Base-by-base conservation (phyloP, 2,329 filamentous ascomycete species). In the Colletotrichum trifolii region DNA sequence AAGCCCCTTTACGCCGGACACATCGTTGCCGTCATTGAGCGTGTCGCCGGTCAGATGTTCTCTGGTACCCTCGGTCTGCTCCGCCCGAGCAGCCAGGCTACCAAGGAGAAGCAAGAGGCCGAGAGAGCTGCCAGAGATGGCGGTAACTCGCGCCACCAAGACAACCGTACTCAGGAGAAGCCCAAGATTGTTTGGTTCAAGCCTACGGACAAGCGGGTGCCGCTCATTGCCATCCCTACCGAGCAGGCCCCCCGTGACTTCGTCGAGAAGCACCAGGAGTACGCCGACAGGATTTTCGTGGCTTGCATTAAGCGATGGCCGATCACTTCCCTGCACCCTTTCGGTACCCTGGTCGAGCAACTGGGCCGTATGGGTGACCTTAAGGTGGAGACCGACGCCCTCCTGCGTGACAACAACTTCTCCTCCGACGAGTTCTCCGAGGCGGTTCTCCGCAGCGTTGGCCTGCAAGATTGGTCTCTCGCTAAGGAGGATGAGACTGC, bases 101-200 rank as follows among this genome's bases (percentile, higher is more conserved):
- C 96, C 61, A 99, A 98, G 83, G 96, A 99, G 83, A 98, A 98
- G 83, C 96, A 99, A 78, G 96, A 99, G 78, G 96, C 96, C 48
- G 96, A 99, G 83, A 90, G 96, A 68, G 91, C 92, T 70, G 94
- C 94, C 71, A 90, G 95, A 71, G 95, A 98, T 76, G 95, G 94
- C 68, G 86, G 83, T 69, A 85, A 86, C 69, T 81, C 82, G 58
- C 89, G 91, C 68, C 87, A 90, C 57, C 90, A 96, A 69, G 92
- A 94, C 67, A 90, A 91, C 69, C 92, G 94, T 58, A 88, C 92
- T 68, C 94, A 96, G 76, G 96, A 99, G 69, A 97, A 97, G 81
- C 96, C 96, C 68, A 99, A 99, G 89, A 99, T 99, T 80, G 96
- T 99, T 46, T 99, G 96, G 96, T 99, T 99, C 84, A 99, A 99